Conservation (phyloP, 129 eudicot genomes). For the Artemisia argyi region DNA sequence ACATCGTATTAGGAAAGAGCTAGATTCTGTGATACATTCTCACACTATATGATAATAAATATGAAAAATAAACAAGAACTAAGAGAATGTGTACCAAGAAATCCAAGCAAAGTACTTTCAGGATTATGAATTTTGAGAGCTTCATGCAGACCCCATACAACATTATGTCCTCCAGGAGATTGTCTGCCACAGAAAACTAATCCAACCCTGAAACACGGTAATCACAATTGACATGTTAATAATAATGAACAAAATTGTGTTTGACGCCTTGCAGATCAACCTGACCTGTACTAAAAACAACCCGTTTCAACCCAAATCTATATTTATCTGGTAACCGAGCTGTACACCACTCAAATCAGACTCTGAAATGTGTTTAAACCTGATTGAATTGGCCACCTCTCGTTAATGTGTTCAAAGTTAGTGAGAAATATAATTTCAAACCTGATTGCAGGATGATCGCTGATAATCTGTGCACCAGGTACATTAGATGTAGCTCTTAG, state of each 20-base stretch:
- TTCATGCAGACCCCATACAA: conserved; percentile 86
- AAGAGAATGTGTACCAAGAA: conserved; percentile 55
- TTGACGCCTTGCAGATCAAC: too few species aligned
- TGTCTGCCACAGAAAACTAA: conserved; percentile 95
- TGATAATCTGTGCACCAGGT: conserved; percentile 83
- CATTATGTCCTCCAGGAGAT: conserved; percentile 99
- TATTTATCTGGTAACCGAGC: too few species aligned
- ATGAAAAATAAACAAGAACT: background rate
- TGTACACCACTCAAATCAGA: too few species aligned
- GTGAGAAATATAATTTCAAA: conserved; percentile 22
- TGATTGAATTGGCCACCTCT: background rate
- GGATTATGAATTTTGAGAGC: conserved; percentile 87
- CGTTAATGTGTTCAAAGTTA: conserved; percentile 1
- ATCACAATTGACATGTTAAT: background rate
- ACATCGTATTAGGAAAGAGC: background rate
- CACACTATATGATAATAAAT: background rate
- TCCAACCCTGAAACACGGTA: conserved; percentile 70
- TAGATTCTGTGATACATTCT: background rate
- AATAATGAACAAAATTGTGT: background rate
- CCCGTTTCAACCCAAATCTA: too few species aligned
- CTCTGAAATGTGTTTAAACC: too few species aligned
- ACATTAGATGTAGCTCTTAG: conserved; percentile 87
- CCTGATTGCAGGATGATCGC: conserved; percentile 84
- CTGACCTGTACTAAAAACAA: too few species aligned
- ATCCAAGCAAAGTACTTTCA: conserved; percentile 75